Base-by-base conservation (phyloP, 768 basidiomycete species). In the Psilocybe azurescens region DNA sequence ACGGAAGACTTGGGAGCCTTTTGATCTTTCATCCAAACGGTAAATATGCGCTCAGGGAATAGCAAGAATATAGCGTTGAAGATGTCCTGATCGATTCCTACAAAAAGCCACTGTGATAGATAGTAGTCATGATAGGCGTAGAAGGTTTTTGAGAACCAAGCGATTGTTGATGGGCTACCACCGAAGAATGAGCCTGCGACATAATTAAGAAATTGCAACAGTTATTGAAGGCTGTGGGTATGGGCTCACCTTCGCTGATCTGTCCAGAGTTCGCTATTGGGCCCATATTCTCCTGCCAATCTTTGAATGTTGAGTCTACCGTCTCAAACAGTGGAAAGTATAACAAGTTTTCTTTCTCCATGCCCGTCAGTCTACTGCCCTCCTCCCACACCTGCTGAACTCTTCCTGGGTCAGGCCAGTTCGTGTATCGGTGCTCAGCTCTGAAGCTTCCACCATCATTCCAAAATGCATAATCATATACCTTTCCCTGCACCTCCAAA, bases 381-480 rank as follows among this genome's bases (percentile, higher is more conserved):
- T 77, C 71, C 29, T 75, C 62, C 74, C 78, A 86, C 5, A 85
- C 62, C 38, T 78, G 59, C 24, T 78, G 69, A 0, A 86, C 74
- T 7, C 82, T 70, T 4, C 33, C 64, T 0, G 73, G 68, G 59
- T 80, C 75, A 2, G 86, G 86, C 86, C 86, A 87, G 11, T 47
- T 46, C 1, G 58, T 59, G 66, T 82, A 87, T 3, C 61, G 59
- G 67, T 86, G 83, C 14, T 32, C n/a, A 14, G 69, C 60, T 29
- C 82, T 70, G 63, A 88, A 84, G 61, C 82, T 81, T 11, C 80
- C 83, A 6, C 83, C 82, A 63, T 86, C 85, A 20, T 72, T 78
- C 85, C 85, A 88, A 63, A 87, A 87, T 2, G 78, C 83, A 70
- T 83, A 87, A 11, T 83, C 79, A 63, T 84, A 85, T 6, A 59